A percentile compares a stretch with the other conserved stretches of the same genome.
These are phyloP conservation scores for Adansonia grandidieri DNA, from an alignment of 441 rosid genomes.

Conservation along the genomic window DNA sequence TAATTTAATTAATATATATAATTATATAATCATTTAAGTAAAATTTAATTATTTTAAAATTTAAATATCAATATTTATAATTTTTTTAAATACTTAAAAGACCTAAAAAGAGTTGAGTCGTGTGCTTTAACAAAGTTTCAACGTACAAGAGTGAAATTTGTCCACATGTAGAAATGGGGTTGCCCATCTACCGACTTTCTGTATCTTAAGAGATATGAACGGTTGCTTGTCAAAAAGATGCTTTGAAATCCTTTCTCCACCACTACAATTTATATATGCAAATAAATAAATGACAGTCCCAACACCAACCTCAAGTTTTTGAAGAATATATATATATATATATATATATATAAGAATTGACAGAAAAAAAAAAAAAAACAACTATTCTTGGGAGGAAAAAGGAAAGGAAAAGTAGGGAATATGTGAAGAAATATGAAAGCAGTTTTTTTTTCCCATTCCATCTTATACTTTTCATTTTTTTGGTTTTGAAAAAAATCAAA, in stretches of 20 bases:
- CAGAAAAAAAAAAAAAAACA: background rate
- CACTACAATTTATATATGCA: constrained; percentile 7
- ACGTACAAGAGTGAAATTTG: constrained; percentile 12
- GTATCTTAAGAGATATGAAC: constrained; percentile 21
- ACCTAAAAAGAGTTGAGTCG: background rate
- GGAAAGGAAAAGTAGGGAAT: background rate
- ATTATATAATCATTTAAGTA: too few relatives aligned
- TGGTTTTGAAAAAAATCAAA: too few relatives aligned
- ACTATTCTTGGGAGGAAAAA: background rate
- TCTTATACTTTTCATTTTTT: too few relatives aligned
- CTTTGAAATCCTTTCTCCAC: constrained; percentile 23
- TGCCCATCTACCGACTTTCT: constrained; percentile 23
- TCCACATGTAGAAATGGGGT: constrained; percentile 10
- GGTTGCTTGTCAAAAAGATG: constrained; percentile 22
- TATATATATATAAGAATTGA: background rate
- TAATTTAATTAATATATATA: too few relatives aligned
- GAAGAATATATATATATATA: too few relatives aligned
- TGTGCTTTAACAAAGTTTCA: background rate
- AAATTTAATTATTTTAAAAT: too few relatives aligned
- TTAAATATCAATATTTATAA: too few relatives aligned
- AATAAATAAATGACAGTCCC: background rate
- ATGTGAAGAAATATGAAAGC: constrained; percentile 4
- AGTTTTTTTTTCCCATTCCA: too few relatives aligned
- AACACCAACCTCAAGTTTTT: too few relatives aligned
- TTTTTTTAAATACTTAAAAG: too few relatives aligned